Evolutionary conservation across 2,329 filamentous ascomycete genomes (phyloP).

Genomic region (Daldinia eschscholtzii): DNA sequence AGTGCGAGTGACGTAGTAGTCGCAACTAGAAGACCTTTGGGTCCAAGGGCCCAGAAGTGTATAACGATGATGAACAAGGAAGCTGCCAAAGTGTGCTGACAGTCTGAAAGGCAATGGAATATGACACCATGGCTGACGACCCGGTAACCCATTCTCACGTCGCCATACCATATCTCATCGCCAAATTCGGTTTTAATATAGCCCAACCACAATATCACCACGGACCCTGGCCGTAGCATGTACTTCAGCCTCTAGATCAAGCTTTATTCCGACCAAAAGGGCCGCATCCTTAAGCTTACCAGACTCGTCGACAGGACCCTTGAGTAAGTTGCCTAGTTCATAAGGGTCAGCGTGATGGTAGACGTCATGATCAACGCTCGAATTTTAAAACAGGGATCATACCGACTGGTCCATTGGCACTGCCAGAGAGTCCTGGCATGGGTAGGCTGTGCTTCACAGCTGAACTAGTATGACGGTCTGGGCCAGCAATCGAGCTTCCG

Average conservation of each 20-base stretch:
- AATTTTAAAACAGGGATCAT: slow-evolving; percentile 10
- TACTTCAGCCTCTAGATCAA: slow-evolving; percentile 73
- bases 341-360: slow-evolving; percentile 11
- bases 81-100: slow-evolving; percentile 22
- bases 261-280: slow-evolving; percentile 71
- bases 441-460: slow-evolving; percentile 42
- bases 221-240: slow-evolving; percentile 71
- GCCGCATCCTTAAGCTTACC: slow-evolving; percentile 70
- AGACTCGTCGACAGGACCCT: slow-evolving; percentile 68
- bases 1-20: slow-evolving; percentile 34
- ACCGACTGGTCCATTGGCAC: slow-evolving; percentile 50
- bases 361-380: not conserved
- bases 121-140: slow-evolving; percentile 20
- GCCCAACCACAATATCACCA: slow-evolving; percentile 71
- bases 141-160: slow-evolving; percentile 28
- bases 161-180: slow-evolving; percentile 30
- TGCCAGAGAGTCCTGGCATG: slow-evolving; percentile 50
- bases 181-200: slow-evolving; percentile 58
- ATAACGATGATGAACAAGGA: slow-evolving; percentile 21
- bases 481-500: slow-evolving; percentile 34
- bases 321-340: slow-evolving; percentile 64
- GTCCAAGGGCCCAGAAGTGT: slow-evolving; percentile 27
- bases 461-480: slow-evolving; percentile 23
- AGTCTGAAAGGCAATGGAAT: slow-evolving; percentile 19
- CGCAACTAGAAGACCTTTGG: slow-evolving; percentile 21